phyloP scores from a whole-genome alignment of 805 yeast species.

The Saccharomycopsis sp. region DNA sequence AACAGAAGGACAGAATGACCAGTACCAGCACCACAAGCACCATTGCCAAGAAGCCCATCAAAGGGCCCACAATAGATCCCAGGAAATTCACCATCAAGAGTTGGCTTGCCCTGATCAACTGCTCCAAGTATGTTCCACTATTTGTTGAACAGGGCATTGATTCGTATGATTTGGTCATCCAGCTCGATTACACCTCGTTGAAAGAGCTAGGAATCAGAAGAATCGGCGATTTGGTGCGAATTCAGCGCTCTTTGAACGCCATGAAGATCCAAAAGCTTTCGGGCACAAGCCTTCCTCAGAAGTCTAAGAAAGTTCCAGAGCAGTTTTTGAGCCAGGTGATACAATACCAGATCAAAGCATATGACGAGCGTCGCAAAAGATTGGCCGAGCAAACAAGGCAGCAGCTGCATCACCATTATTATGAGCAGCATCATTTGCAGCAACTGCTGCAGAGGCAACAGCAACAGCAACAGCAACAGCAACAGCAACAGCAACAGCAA shows the following conservation, averaged over 20 bases:
- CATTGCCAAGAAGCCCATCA: background rate
- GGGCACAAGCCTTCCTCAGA: conserved; percentile 15
- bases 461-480: too few relatives aligned
- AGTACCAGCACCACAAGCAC: too few relatives aligned
- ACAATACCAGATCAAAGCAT: background rate
- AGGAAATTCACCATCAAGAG: conserved; percentile 7
- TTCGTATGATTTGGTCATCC: conserved; percentile 14
- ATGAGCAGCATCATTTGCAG: too few relatives aligned
- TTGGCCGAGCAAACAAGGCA: too few relatives aligned
- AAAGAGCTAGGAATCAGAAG: conserved; percentile 64
- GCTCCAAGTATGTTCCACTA: conserved; percentile 15
- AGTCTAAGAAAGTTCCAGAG: conserved; percentile 8
- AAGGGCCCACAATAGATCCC: conserved; percentile 1
- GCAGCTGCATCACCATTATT: too few relatives aligned
- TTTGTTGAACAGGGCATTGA: conserved; percentile 15
- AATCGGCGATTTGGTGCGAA: conserved; percentile 74
- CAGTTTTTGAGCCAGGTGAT: background rate
- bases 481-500: too few relatives aligned
- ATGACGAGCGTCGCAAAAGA: conserved; percentile 7
- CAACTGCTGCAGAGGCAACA: too few relatives aligned
- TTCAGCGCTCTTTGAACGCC: conserved; percentile 49
- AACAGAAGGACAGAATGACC: too few relatives aligned
- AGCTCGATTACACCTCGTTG: conserved; percentile 50
- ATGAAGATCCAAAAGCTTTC: conserved; percentile 25
- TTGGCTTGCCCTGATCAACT: conserved; percentile 19